Evolutionary conservation across 192 early-diverging fungal species (phyloP), one percentile per base, ranked within the genome.

Genomic region (Coemansia sp.): DNA sequence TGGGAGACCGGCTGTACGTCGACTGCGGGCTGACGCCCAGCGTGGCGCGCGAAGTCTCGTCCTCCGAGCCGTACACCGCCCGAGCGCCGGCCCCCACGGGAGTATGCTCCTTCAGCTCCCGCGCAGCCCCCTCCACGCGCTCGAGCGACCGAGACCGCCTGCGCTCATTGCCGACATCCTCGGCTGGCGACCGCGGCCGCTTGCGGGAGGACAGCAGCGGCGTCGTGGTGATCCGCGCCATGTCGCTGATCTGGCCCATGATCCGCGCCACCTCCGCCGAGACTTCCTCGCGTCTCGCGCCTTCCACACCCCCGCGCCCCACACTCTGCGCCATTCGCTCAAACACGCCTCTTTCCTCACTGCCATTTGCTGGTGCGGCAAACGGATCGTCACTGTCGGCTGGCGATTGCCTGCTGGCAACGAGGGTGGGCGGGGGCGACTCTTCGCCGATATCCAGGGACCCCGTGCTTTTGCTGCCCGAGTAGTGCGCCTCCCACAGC

Each of bases 401-500:
- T 4, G 14, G 1, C 44, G 14, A 14, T 5, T 17, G 44, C 14
- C 36, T 54, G 11, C 4, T 40, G 41, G 0, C n/a, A 27, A 48
- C n/a, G 17, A 74, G 61, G 1, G 59, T 63, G 3, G 67, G 39
- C 29, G 73, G 73, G 59, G 66, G 73, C 57, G 73, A 74, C 63
- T 74, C 73, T 8, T 48, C 67, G 24, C 51, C 24, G 31, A 75
- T 45, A 19, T 69, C 67, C n/a, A 68, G 62, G 11, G 24, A 33
- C 9, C 44, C 45, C n/a, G 4, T 31, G 9, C 21, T 24, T 34
- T 0, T 37, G 6, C 21, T 50, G 45, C 48, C 64, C 16, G 64
- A 63, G 34, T 81, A 81, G 33, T 81, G 74, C 56, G 69, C 59
- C 21, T 81, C 57, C 78, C 78, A 81, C 31, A 59, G 59, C 59